Percentiles rank a stretch among this genome's conserved stretches.
phyloP scores from a whole-genome alignment of 2,329 filamentous ascomycete species.

The Incumbomyces lentus region DNA sequence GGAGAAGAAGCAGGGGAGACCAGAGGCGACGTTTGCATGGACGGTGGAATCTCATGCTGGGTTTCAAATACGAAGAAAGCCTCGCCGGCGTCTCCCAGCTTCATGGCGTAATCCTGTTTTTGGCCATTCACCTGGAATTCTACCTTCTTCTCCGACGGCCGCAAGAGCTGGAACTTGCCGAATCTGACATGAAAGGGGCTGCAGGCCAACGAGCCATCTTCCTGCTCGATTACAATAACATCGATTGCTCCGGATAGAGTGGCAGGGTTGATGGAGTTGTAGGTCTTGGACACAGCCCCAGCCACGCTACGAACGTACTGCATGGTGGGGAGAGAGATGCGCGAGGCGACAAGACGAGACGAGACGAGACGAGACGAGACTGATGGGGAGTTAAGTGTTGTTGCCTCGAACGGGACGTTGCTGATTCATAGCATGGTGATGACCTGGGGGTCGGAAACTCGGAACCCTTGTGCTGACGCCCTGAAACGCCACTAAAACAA shows the following conservation, averaged over 20 bases:
- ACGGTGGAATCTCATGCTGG: constrained; percentile 79
- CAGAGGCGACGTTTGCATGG: constrained; percentile 85
- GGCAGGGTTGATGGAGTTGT: constrained; percentile 98
- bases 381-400: not conserved
- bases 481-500: constrained; percentile 2
- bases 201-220: constrained; percentile 75
- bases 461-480: constrained; percentile 2
- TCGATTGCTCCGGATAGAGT: constrained; percentile 97
- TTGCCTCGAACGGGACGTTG: not conserved
- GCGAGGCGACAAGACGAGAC: not conserved
- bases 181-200: constrained; percentile 98
- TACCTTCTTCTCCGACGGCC: constrained; percentile 96
- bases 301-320: constrained; percentile 96
- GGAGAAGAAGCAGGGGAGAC: constrained; percentile 85
- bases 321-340: constrained; percentile 44
- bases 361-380: not conserved
- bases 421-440: constrained; percentile 3
- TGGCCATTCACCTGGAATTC: constrained; percentile 90
- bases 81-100: constrained; percentile 91
- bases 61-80: constrained; percentile 99
- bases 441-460: not conserved
- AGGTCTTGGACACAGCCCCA: constrained; percentile 92
- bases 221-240: constrained; percentile 94
- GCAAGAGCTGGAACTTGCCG: constrained; percentile 91
- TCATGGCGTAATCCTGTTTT: constrained; percentile 95